Conservation (phyloP, 1,139 yeast species). For the Candida pseudoviswanathii region DNA sequence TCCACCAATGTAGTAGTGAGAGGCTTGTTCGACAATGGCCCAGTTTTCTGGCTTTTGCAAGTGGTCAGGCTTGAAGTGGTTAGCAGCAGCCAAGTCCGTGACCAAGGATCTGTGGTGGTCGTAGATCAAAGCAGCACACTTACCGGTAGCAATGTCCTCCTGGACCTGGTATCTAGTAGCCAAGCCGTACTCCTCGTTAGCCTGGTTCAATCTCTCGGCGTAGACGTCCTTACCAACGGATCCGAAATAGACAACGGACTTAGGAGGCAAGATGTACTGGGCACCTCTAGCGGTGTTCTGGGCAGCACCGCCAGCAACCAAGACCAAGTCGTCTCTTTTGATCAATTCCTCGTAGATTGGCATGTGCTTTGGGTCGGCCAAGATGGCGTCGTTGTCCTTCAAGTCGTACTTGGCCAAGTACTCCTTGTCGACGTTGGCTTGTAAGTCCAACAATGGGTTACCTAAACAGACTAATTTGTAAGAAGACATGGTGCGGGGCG, state of each 20-base stretch:
- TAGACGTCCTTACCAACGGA: conserved; percentile 93
- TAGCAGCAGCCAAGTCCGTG: conserved; percentile 97
- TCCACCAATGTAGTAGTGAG: conserved; percentile 91
- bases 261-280: conserved; percentile 80
- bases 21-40: conserved; percentile 79
- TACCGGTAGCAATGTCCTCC: conserved; percentile 81
- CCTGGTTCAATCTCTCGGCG: conserved; percentile 77
- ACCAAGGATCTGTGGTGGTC: conserved; percentile 90
- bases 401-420: conserved; percentile 79
- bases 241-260: conserved; percentile 92
- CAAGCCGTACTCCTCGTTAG: conserved; percentile 88
- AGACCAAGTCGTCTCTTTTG: conserved; percentile 58
- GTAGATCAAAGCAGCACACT: conserved; percentile 94
- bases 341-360: conserved; percentile 83
- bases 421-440: conserved; percentile 70
- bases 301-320: conserved; percentile 99
- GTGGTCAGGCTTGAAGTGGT: conserved; percentile 90
- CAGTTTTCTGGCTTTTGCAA: conserved; percentile 89
- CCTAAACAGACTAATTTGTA: conserved; percentile 52
- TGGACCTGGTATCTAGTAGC: conserved; percentile 83
- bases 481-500: conserved; percentile 28
- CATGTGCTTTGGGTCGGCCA: conserved; percentile 85
- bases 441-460: conserved; percentile 82
- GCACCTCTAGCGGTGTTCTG: conserved; percentile 99
- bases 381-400: conserved; percentile 92